A percentile compares a stretch with the other conserved stretches of the same genome.
Evolutionary conservation across 208 protist genomes (phyloP).

Genomic region (Leishmania amazonensis): DNA sequence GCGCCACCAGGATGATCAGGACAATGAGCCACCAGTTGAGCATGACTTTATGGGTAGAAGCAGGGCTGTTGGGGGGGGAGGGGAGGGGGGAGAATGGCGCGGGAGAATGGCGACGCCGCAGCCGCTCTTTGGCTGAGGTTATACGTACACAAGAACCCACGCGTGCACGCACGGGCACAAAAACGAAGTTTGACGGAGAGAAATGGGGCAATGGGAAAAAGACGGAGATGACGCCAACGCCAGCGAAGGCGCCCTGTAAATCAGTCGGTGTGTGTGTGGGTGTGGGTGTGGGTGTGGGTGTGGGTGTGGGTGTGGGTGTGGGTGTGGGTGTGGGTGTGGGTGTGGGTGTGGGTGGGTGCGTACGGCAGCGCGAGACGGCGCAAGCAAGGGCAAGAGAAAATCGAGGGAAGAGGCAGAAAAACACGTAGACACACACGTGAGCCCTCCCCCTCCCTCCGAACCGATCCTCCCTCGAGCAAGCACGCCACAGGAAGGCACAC

Average conservation of each 20-base stretch:
- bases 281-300: background rate
- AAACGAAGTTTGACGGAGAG: background rate
- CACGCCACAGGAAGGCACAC: background rate
- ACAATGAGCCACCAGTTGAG: constrained; percentile 91
- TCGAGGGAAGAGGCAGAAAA: background rate
- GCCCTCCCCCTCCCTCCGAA: background rate
- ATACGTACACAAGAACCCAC: background rate
- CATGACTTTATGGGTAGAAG: constrained; percentile 24
- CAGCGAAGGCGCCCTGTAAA: background rate
- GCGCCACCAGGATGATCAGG: constrained; percentile 52
- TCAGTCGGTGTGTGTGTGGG: background rate
- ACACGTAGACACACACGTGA: background rate
- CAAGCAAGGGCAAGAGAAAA: constrained; percentile 8
- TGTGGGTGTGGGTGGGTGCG: background rate
- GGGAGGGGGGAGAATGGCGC: background rate
- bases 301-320: background rate
- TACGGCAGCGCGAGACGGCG: background rate
- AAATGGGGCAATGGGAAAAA: background rate
- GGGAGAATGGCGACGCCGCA: background rate
- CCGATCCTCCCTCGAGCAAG: no score
- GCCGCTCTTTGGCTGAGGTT: background rate
- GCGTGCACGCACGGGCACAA: background rate
- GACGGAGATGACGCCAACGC: background rate
- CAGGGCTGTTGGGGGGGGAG: background rate
- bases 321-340: background rate